Evolutionary conservation across 805 yeast species (phyloP), one percentile per base, ranked within the genome.

Genomic region (Komagataella ulmi): DNA sequence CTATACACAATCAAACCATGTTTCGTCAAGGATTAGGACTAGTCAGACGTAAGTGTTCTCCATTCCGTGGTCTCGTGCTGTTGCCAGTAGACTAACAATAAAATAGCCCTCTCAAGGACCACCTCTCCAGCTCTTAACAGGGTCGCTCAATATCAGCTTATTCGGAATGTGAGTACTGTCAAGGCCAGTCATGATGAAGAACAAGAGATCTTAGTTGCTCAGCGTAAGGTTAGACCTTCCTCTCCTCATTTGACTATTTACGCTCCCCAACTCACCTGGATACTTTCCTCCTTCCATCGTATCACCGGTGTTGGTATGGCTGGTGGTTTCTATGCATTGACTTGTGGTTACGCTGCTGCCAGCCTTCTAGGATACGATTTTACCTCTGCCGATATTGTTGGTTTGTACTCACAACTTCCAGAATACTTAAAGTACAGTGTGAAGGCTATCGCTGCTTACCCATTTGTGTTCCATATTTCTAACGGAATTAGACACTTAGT

Each of bases 161-260:
- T 30, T 18, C 47, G 47, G 6, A 45, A 52, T 43, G 48, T 69
- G 50, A 47, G 64, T 52, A 73, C 82, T 12, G 74, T 77, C 54
- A 65, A 67, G 56, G 76, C 88, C 49, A 70, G 87, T 43, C 73
- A 74, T 46, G 77, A 71, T 23, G 79, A 80, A 58, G 95, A 85
- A 61, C 77, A 85, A 57, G 77, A 76, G 43, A 74, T 89, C 52
- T 76, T 91, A 55, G 75, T 80, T 52, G 80, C 81, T 51, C 98
- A 91, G 74, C 81, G 99, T 69, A 78, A 74, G 58, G 78, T 80
- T 71, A 83, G 99, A 72, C 98, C 98, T 40, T 70, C 78, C 14
- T 88, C 97, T 30, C 98, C 98, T 52, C 95, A 91, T 67, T 75
- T 91, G 64, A 71, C 81, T 55, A 90, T 93, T 65, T 91, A 91